Evolutionary conservation across 1,284 basidiomycete genomes (phyloP), one percentile per base, ranked within the genome.

Genomic region (Sutorius eximius): DNA sequence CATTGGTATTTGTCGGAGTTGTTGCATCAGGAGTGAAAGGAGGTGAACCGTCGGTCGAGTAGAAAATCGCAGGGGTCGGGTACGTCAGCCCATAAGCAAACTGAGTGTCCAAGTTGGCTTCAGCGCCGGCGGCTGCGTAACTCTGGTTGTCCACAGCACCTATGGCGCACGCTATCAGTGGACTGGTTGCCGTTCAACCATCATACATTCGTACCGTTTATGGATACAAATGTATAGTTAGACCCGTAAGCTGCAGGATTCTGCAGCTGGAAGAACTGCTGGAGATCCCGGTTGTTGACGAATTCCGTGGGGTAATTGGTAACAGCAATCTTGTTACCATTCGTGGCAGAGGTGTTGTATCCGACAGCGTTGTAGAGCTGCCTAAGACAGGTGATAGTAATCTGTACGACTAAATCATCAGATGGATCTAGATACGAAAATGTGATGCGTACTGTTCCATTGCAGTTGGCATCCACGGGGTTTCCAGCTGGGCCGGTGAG

Each of bases 61-160:
- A 89, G 65, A 83, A 86, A 11, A 75, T 82, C 8, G 71, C 77
- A 53, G 71, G 76, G 33, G 74, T 76, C 22, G 73, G 72, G 57
- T 77, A 77, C 1, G 83, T 75, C 27, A 88, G 56, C 24, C 86
- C 87, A 58, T 81, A 85, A 1, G 78, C 86, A 72, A 80, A 87
- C 66, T 85, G 87, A 8, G 75, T 78, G 67, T 89, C 91, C 57
- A 93, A 71, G 61, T 89, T 79, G 13, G 89, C 89, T 69, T 93
- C 90, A 5, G 63, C 67, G 1, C 87, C 88, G 12, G 87, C 82
- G 18, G 73, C 71, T 1, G 68, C 64, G 16, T 73, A 57, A 34
- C 64, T 82, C 68, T 93, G 89, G 57, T 78, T 76, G 62, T 91
- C 89, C 53, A 75, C 49, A 3, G 82, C 86, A 51, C 81, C 85